Conservation (phyloP, 78 protist genomes). For the Capsaspora owczarzaki region DNA sequence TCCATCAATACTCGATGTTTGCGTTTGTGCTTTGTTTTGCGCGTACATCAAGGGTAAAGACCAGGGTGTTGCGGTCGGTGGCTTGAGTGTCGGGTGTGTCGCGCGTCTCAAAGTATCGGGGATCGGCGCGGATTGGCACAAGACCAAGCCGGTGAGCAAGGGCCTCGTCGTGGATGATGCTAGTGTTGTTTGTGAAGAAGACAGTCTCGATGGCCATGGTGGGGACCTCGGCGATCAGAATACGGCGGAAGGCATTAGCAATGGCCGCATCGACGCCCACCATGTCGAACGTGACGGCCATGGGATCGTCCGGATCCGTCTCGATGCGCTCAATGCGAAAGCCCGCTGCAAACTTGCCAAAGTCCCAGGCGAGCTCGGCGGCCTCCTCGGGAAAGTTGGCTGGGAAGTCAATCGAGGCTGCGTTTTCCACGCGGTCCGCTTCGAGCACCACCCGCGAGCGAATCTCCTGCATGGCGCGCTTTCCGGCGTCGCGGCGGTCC, state of each 20-base stretch:
- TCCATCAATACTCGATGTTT: no score
- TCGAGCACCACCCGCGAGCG: neutral
- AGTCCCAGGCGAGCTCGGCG: neutral
- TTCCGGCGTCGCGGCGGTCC: no score
- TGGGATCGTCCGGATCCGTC: neutral
- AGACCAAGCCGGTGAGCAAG: slow-evolving; percentile 75
- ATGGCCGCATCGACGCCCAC: slow-evolving; percentile 76
- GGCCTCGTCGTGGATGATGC: slow-evolving; percentile 86
- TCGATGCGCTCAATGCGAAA: neutral
- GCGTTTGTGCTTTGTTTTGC: no score
- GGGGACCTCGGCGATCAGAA: slow-evolving; percentile 79
- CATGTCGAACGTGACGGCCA: slow-evolving; percentile 76
- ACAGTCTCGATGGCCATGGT: slow-evolving; percentile 91
- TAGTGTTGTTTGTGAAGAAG: slow-evolving; percentile 70
- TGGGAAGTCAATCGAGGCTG: neutral
- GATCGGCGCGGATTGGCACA: slow-evolving; percentile 76
- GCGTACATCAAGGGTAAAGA: slow-evolving; percentile 17
- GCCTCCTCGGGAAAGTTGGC: neutral
- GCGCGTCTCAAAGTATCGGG: slow-evolving; percentile 40
- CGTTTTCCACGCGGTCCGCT: neutral
- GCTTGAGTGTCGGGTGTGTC: neutral
- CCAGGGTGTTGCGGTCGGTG: slow-evolving; percentile 30
- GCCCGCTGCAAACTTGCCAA: neutral
- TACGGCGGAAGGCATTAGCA: slow-evolving; percentile 89
- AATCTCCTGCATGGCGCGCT: neutral